A percentile compares a stretch with the other conserved stretches of the same genome.
These are phyloP conservation scores for Cystoderma amianthinum DNA, from an alignment of 768 basidiomycete genomes.

Conservation along the genomic window DNA sequence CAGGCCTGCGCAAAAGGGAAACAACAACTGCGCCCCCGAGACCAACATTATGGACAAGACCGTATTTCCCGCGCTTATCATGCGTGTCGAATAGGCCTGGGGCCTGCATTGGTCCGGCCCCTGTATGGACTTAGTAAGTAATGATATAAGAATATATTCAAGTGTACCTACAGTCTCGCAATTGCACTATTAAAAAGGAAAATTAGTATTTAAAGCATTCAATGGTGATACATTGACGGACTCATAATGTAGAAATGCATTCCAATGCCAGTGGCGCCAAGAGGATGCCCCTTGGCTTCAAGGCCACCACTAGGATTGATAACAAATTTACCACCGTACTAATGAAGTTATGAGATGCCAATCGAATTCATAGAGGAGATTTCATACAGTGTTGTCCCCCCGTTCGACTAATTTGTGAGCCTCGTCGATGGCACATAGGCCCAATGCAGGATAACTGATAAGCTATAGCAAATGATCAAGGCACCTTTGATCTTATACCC, in stretches of 20 bases:
- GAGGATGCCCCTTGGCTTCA: constrained; percentile 85
- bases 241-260: constrained; percentile 88
- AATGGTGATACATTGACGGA: constrained; percentile 20
- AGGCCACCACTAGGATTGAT: constrained; percentile 82
- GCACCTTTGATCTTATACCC: background rate
- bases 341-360: background rate
- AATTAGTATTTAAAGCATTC: constrained; percentile 2
- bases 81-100: constrained; percentile 55
- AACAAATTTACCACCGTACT: constrained; percentile 84
- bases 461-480: constrained; percentile 34
- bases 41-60: constrained; percentile 79
- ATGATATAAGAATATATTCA: background rate
- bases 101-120: constrained; percentile 84
- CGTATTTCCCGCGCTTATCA: constrained; percentile 71
- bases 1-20: constrained; percentile 68
- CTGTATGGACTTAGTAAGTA: constrained; percentile 20
- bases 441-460: constrained; percentile 75
- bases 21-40: constrained; percentile 78
- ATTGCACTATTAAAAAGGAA: constrained; percentile 47
- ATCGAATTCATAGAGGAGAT: background rate
- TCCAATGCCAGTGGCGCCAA: constrained; percentile 76
- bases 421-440: constrained; percentile 58
- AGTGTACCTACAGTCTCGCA: constrained; percentile 53
- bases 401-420: constrained; percentile 70
- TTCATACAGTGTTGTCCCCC: constrained; percentile 69